Evolutionary conservation across 2,329 filamentous ascomycete species (phyloP).

Genomic region (Colletotrichum abscissum): DNA sequence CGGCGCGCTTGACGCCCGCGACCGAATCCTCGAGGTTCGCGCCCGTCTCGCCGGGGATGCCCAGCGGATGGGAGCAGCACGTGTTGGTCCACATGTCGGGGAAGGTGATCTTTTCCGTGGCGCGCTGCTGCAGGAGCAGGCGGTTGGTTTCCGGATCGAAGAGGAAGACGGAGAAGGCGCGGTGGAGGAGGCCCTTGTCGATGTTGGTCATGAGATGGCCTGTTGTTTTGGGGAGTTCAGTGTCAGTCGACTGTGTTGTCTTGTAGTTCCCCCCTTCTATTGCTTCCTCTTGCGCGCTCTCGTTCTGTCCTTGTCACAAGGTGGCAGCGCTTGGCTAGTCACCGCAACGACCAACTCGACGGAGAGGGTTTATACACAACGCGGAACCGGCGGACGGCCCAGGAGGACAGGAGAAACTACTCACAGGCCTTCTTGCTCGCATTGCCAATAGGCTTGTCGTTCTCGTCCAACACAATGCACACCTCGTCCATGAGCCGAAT

Average conservation of each 20-base stretch:
- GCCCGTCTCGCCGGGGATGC: constrained; percentile 91
- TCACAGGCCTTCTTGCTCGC: constrained; percentile 97
- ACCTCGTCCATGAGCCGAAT: constrained; percentile 99
- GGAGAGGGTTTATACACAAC: background rate
- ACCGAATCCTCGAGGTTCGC: constrained; percentile 83
- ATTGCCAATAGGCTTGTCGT: constrained; percentile 93
- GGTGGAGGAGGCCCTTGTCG: constrained; percentile 92
- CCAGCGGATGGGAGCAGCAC: constrained; percentile 97
- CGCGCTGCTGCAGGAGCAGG: constrained; percentile 93
- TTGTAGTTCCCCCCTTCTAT: background rate
- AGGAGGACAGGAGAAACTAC: constrained; percentile 46
- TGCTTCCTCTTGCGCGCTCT: constrained; percentile 20
- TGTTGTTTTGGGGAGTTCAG: constrained; percentile 69
- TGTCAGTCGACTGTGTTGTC: constrained; percentile 21
- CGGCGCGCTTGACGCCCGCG: constrained; percentile 88
- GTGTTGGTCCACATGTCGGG: constrained; percentile 99
- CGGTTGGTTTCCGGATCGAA: constrained; percentile 90
- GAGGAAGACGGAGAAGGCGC: constrained; percentile 97
- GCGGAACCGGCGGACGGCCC: background rate
- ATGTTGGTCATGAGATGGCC: constrained; percentile 99
- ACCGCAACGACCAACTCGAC: background rate
- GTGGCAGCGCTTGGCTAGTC: background rate
- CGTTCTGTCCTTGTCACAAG: background rate
- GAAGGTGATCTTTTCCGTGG: constrained; percentile 97
- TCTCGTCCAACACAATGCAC: constrained; percentile 94